Conservation (phyloP, 306 rosid genomes). For the Malus sieversii region DNA sequence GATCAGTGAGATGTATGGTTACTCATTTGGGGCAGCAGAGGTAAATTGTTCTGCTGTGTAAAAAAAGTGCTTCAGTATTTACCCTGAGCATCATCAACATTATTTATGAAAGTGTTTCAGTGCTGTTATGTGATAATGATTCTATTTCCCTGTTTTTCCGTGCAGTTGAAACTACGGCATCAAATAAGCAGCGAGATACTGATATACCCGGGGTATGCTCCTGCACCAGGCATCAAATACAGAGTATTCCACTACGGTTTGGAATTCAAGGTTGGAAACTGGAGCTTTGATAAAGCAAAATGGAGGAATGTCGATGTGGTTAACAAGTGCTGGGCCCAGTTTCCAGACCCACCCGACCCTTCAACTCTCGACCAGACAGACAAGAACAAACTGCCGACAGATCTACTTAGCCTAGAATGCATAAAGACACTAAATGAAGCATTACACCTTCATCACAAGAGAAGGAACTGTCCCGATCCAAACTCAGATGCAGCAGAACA, state of each 20-base stretch:
- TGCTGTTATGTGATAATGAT: slow-evolving; percentile 7
- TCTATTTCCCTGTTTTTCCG: neutral
- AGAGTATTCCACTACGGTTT: slow-evolving; percentile 96
- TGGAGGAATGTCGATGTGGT: slow-evolving; percentile 68
- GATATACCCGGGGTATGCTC: slow-evolving; percentile 86
- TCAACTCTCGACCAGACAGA: slow-evolving; percentile 39
- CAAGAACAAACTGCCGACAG: slow-evolving; percentile 29
- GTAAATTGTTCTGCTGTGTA: slow-evolving; percentile 29
- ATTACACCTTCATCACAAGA: slow-evolving; percentile 58
- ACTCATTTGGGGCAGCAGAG: slow-evolving; percentile 99
- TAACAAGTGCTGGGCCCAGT: slow-evolving; percentile 76
- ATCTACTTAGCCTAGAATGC: slow-evolving; percentile 88
- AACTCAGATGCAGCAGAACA: slow-evolving; percentile 26
- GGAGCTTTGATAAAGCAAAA: slow-evolving; percentile 96
- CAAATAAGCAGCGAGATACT: slow-evolving; percentile 48
- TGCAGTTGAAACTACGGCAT: slow-evolving; percentile 82
- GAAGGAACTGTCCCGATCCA: slow-evolving; percentile 46
- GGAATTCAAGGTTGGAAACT: slow-evolving; percentile 73
- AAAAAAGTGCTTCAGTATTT: neutral
- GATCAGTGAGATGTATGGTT: slow-evolving; percentile 99
- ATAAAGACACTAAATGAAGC: slow-evolving; percentile 67
- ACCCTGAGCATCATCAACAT: neutral
- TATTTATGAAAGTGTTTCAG: neutral
- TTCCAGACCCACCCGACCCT: slow-evolving; percentile 77
- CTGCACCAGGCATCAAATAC: slow-evolving; percentile 57